Evolutionary conservation across 352 stramenopile genomes (phyloP).

Genomic region (Elongisporangium anandrum): DNA sequence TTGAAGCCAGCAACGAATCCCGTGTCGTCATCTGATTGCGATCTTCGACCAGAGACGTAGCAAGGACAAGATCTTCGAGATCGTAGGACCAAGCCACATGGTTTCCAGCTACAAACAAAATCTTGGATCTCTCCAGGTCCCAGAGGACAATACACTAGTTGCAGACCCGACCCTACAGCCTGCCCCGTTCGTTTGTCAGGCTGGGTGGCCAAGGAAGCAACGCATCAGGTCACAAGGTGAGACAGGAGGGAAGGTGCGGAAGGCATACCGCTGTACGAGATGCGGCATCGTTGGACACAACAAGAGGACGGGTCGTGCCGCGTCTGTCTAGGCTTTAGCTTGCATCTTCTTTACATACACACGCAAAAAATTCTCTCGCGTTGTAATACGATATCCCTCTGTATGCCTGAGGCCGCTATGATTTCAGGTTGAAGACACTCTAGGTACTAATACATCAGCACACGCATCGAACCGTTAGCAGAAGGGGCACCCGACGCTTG

Average conservation of each 20-base stretch:
- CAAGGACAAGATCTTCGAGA: background rate
- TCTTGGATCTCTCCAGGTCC: constrained; percentile 3
- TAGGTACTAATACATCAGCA: no score
- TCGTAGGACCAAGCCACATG: constrained; percentile 8
- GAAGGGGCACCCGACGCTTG: no score
- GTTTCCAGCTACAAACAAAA: constrained; percentile 1
- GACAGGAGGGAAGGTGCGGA: background rate
- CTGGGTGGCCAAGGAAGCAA: constrained; percentile 12
- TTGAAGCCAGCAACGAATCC: constrained; percentile 6
- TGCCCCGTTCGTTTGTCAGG: constrained; percentile 1
- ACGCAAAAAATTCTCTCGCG: no score
- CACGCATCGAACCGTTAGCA: no score
- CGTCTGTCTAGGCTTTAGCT: no score
- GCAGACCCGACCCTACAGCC: constrained; percentile 1
- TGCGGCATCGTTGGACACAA: constrained; percentile 5
- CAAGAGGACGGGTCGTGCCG: background rate
- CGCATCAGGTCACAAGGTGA: constrained; percentile 13
- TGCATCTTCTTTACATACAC: no score
- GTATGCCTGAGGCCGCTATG: no score
- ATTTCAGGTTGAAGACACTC: no score
- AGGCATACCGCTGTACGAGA: constrained; percentile 4
- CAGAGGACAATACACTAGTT: constrained; percentile 2
- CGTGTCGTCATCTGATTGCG: constrained; percentile 12
- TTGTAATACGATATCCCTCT: no score
- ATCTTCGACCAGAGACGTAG: background rate